Evolutionary conservation across 2,329 filamentous ascomycete species (phyloP), one percentile per base, ranked within the genome.

Genomic region (Colletotrichum lini): DNA sequence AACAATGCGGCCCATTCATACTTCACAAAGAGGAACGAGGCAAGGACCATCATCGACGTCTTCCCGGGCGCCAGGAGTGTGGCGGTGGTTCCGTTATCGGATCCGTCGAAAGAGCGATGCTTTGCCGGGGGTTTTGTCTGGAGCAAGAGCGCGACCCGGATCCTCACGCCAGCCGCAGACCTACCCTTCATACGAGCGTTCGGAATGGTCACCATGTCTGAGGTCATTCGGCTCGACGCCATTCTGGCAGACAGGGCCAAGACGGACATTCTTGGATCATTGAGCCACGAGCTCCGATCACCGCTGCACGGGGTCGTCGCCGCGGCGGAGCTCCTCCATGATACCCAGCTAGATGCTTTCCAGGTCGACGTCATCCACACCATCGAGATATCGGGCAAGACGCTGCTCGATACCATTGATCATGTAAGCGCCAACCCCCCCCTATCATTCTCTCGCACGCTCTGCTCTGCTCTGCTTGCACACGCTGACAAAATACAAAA

Each of bases 281-380:
- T 90, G 54, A 88, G 85, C 30, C 88, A 90, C 76, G 88, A 90
- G 73, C 78, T 90, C 8, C 81, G 88, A 18, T 88, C 84, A 3
- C 88, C 88, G 2, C 79, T 90, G 1, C 88, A 90, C 72, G 88
- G 88, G 1, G 88, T 90, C 42, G 79, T 90, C 2, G 86, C 85
- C 0, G 88, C 79, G 73, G 84, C 83, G 5, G 85, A 88, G 71
- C 79, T 88, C 49, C 76, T 89, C 0, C 82, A 84, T n/a, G 85
- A 86, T 15, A 84, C 82, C 0, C 72, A 79, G 5, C 76, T 86
- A 57, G 80, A 82, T 62, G 78, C 80, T 6, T 78, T 82, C 30
- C 84, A 87, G 70, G 76, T 80, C 4, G 81, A 83, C 23, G 80
- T 86, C 44, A 76, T 87, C 2, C 80, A 83, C 63, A 85, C 84